These are phyloP conservation scores for Candida ortonii DNA, from an alignment of 805 yeast species.

Conservation along the genomic window DNA sequence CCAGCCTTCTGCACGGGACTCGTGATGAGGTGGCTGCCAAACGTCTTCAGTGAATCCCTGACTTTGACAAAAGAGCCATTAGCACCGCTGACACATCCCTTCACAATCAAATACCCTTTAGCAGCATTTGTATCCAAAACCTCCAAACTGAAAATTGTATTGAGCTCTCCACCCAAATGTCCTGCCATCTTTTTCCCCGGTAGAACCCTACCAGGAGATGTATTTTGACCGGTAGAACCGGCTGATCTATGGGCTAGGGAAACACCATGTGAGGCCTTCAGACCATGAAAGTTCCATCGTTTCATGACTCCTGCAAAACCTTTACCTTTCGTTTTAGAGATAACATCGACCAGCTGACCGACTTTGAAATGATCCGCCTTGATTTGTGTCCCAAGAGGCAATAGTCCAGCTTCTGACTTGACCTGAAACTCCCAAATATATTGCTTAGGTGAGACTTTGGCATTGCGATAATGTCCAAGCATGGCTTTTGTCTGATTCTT, in stretches of 20 bases:
- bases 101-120: slow-evolving; percentile 75
- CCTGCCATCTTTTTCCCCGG: slow-evolving; percentile 99
- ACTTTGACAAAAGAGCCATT: slow-evolving; percentile 70
- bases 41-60: slow-evolving; percentile 67
- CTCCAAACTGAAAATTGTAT: slow-evolving; percentile 72
- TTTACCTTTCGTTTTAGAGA: slow-evolving; percentile 83
- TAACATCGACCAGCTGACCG: slow-evolving; percentile 83
- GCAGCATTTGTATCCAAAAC: slow-evolving; percentile 79
- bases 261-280: slow-evolving; percentile 93
- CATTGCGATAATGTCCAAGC: slow-evolving; percentile 76
- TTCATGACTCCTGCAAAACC: slow-evolving; percentile 99
- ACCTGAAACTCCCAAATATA: slow-evolving; percentile 77
- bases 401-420: slow-evolving; percentile 57
- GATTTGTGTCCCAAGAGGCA: slow-evolving; percentile 75
- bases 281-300: slow-evolving; percentile 85
- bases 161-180: slow-evolving; percentile 78
- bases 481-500: slow-evolving; percentile 61
- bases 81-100: slow-evolving; percentile 92
- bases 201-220: slow-evolving; percentile 91
- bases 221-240: slow-evolving; percentile 96
- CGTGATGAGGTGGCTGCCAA: slow-evolving; percentile 29
- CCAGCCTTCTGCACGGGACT: too few relatives aligned
- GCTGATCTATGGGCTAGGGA: slow-evolving; percentile 91
- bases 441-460: slow-evolving; percentile 80
- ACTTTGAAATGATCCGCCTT: slow-evolving; percentile 78